phyloP scores from a whole-genome alignment of 2,329 filamentous ascomycete genomes.

The Alternaria sp. region DNA sequence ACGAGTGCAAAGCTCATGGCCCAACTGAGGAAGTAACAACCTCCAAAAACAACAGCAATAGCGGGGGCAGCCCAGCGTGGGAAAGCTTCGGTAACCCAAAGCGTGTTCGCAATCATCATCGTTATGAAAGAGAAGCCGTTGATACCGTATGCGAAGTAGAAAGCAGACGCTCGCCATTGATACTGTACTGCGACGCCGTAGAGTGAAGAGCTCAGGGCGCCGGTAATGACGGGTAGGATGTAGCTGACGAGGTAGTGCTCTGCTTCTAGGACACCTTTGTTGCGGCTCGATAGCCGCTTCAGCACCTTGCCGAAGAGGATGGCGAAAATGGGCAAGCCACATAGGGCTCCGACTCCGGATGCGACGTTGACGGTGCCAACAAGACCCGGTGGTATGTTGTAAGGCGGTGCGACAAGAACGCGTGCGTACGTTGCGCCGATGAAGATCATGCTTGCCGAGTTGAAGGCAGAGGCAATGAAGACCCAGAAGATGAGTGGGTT shows the following conservation, averaged over 20 bases:
- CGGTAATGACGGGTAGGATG: constrained; percentile 33
- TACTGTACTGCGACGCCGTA: constrained; percentile 33
- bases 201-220: constrained; percentile 27
- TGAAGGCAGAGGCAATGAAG: constrained; percentile 30
- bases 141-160: constrained; percentile 37
- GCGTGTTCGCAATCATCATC: constrained; percentile 30
- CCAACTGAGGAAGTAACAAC: constrained; percentile 31
- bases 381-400: constrained; percentile 21
- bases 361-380: constrained; percentile 29
- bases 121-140: constrained; percentile 37
- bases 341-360: constrained; percentile 24
- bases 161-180: constrained; percentile 17
- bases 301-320: constrained; percentile 17
- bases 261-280: constrained; percentile 37
- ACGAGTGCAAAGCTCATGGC: constrained; percentile 29
- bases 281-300: constrained; percentile 27
- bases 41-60: constrained; percentile 31
- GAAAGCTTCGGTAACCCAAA: constrained; percentile 44
- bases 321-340: constrained; percentile 22
- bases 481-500: constrained; percentile 45
- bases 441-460: constrained; percentile 39
- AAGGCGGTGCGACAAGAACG: constrained; percentile 28
- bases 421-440: constrained; percentile 34
- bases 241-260: constrained; percentile 41
- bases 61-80: constrained; percentile 42